Conservation (phyloP, 192 early-diverging fungal species). For the Coemansia erecta region DNA sequence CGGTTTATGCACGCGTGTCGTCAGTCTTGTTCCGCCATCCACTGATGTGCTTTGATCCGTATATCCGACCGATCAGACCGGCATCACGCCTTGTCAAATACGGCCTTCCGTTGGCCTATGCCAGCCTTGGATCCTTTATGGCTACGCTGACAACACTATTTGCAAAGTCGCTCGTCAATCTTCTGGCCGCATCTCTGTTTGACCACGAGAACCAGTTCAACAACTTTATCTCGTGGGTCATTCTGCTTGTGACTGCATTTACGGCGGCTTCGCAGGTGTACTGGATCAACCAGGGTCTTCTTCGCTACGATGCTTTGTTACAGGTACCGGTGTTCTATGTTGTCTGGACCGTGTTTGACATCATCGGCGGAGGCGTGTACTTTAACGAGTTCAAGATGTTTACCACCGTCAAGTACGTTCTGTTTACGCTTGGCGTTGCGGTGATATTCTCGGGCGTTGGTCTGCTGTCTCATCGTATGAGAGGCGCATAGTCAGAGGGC, state of each 20-base stretch:
- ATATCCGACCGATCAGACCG: conserved; percentile 30
- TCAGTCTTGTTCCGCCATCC: conserved; percentile 12
- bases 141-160: conserved; percentile 73
- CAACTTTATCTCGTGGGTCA: conserved; percentile 61
- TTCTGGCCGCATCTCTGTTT: conserved; percentile 64
- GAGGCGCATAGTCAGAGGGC: not conserved
- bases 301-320: conserved; percentile 75
- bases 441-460: conserved; percentile 75
- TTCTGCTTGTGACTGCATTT: conserved; percentile 67
- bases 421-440: conserved; percentile 66
- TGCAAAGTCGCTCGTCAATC: conserved; percentile 78
- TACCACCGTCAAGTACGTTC: conserved; percentile 59
- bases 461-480: conserved; percentile 63
- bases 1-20: not conserved
- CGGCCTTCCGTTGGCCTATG: conserved; percentile 69
- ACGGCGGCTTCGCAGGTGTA: conserved; percentile 78
- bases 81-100: conserved; percentile 52
- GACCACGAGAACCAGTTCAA: conserved; percentile 75
- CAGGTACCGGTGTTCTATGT: conserved; percentile 82
- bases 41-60: conserved; percentile 12
- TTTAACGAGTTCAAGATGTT: conserved; percentile 73
- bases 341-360: conserved; percentile 80
- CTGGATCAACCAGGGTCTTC: conserved; percentile 82
- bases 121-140: conserved; percentile 73
- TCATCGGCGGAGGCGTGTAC: conserved; percentile 79